A percentile compares a stretch with the other conserved stretches of the same genome.
Conservation (phyloP, 805 yeast genomes). For the Ogataea methanolica region DNA sequence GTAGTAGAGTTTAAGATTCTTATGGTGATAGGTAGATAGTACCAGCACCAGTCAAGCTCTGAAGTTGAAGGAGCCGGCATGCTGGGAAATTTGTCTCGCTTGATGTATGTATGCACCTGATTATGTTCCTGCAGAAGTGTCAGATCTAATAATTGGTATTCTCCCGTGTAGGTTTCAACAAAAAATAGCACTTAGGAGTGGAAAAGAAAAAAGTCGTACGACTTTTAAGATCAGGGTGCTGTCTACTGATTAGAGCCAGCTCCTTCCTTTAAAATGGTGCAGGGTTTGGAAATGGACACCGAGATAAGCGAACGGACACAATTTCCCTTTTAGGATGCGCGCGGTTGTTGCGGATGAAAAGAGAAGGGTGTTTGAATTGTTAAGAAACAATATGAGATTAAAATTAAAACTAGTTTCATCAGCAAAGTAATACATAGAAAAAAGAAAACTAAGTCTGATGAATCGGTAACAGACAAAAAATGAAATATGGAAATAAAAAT, state of each 20-base stretch:
- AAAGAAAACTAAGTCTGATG: too few relatives aligned
- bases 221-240: not conserved
- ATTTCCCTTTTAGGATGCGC: not conserved
- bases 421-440: too few relatives aligned
- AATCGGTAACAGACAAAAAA: too few relatives aligned
- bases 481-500: too few relatives aligned
- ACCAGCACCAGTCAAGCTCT: constrained; percentile 3
- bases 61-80: not conserved
- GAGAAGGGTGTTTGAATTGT: not conserved
- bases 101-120: not conserved
- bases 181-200: not conserved
- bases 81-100: too few relatives aligned
- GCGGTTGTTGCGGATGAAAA: not conserved
- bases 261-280: not conserved
- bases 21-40: constrained; percentile 14
- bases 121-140: not conserved
- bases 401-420: not conserved
- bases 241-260: too few relatives aligned
- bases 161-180: not conserved
- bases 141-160: not conserved
- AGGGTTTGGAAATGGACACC: not conserved
- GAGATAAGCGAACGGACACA: not conserved
- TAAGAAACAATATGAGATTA: not conserved
- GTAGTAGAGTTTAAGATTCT: constrained; percentile 9
- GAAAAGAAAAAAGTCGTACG: not conserved